Evolutionary conservation across 1,284 basidiomycete genomes (phyloP).

Genomic region (Boletus austroedulis): DNA sequence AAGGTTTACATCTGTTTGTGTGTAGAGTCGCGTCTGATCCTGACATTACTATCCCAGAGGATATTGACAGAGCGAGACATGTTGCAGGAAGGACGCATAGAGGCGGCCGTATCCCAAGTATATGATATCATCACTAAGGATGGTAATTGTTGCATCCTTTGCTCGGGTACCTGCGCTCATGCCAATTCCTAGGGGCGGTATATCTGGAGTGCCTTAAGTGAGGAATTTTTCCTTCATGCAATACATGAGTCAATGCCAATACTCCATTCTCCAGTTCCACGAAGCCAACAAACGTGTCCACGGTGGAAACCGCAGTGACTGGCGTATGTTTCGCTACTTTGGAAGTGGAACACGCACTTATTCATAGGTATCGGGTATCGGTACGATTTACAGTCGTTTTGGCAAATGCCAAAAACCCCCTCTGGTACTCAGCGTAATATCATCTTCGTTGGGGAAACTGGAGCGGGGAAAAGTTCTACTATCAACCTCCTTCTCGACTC

Average conservation of each 20-base stretch:
- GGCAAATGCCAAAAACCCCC: no score
- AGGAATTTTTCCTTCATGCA: not conserved
- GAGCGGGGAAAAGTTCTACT: slow-evolving; percentile 31
- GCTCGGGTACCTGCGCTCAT: not conserved
- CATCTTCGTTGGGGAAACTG: slow-evolving; percentile 30
- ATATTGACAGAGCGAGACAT: not conserved
- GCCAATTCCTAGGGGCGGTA: not conserved
- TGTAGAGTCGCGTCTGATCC: not conserved
- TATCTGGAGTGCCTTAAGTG: not conserved
- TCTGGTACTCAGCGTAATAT: slow-evolving; percentile 18
- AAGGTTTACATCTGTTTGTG: not conserved
- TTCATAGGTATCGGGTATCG: no score
- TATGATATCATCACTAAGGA: not conserved
- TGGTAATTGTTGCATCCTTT: not conserved
- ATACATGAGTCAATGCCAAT: not conserved
- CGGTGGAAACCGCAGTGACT: no score
- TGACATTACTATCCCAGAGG: not conserved
- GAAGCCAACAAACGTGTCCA: not conserved
- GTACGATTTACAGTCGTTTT: no score
- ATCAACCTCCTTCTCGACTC: slow-evolving; percentile 30
- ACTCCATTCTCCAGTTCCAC: not conserved
- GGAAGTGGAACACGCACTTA: no score
- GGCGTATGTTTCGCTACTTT: no score
- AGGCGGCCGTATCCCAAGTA: not conserved
- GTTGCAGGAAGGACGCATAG: not conserved